A percentile compares a stretch with the other conserved stretches of the same genome.
phyloP scores from a whole-genome alignment of 345 rosid species.

The Salix koriyanagi region DNA sequence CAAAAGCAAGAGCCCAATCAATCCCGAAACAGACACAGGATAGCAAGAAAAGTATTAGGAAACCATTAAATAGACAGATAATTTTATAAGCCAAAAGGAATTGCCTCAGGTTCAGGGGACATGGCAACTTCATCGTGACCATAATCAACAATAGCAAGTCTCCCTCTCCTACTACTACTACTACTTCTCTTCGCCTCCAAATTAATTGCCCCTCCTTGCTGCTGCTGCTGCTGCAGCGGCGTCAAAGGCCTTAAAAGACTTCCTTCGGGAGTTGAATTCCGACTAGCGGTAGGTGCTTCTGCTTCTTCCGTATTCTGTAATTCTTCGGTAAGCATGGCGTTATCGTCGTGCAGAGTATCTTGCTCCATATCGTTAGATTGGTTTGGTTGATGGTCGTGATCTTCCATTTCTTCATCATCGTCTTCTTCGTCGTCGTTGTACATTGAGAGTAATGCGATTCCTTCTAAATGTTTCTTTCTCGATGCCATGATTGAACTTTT shows the following conservation, averaged over 20 bases:
- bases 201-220: constrained; percentile 4
- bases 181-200: constrained; percentile 27
- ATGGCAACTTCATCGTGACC: constrained; percentile 61
- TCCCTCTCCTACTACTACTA: constrained; percentile 28
- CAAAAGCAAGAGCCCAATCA: constrained; percentile 12
- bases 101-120: constrained; percentile 70
- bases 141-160: constrained; percentile 58
- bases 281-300: not conserved
- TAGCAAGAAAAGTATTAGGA: not conserved
- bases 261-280: constrained; percentile 2
- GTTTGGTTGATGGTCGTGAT: constrained; percentile 38
- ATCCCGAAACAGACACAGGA: not conserved
- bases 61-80: not conserved
- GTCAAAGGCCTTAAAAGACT: not conserved
- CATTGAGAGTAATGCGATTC: constrained; percentile 73
- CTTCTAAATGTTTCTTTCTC: constrained; percentile 65
- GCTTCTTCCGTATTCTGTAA: constrained; percentile 3
- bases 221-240: constrained; percentile 18
- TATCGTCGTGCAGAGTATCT: constrained; percentile 23
- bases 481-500: constrained; percentile 46
- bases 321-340: constrained; percentile 19
- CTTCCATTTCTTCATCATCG: constrained; percentile 83
- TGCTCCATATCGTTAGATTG: constrained; percentile 29
- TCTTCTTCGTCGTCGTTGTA: constrained; percentile 89
- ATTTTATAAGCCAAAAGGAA: not conserved